Evolutionary conservation across 2,329 filamentous ascomycete species (phyloP), one percentile per base, ranked within the genome.

Genomic region (Colletotrichum tanaceti): DNA sequence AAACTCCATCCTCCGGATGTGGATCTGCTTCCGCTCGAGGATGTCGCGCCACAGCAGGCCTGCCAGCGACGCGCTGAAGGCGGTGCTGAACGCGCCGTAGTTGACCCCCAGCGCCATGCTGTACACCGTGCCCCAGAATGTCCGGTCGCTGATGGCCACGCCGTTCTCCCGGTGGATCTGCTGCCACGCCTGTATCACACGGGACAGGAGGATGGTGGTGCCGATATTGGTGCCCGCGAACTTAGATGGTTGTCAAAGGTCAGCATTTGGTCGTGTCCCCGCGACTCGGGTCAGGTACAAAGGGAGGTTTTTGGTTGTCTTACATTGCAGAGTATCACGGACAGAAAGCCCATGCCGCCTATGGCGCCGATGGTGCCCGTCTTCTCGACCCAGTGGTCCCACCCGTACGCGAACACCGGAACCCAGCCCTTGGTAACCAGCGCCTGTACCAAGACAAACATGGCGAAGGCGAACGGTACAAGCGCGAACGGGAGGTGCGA

Each of bases 211-310:
- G 73, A 93, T 93, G 0, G 91, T 90, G 0, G 91, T 92, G 41
- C 91, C 91, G 60, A 93, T 93, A 71, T 93, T 93, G 1, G 91
- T 93, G 20, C 91, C 91, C 0, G 91, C 89, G 72, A 93, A 93
- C 90, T 93, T 93, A 70, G 18, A 28, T 9, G 52, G 47, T 24
- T 11, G 13, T 18, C 41, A 50, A 50, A 22, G 14, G 65, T 68
- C 22, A 41, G 55, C 76, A 65, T 75, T 66, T 53, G 35, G 4
- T 13, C 13, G 9, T 18, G 55, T n/a, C 4, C 11, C 47, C 18
- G 5, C 28, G 49, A 11, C 7, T 28, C 11, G 46, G 9, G 5
- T 6, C 49, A 9, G 14, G 43, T 28, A 35, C 32, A 35, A 35
- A 54, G 13, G 58, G 57, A 84, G 2, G 18, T 3, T 14, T 32